Conservation (phyloP, 2,329 filamentous ascomycete genomes). For the Biscogniauxia sp. region DNA sequence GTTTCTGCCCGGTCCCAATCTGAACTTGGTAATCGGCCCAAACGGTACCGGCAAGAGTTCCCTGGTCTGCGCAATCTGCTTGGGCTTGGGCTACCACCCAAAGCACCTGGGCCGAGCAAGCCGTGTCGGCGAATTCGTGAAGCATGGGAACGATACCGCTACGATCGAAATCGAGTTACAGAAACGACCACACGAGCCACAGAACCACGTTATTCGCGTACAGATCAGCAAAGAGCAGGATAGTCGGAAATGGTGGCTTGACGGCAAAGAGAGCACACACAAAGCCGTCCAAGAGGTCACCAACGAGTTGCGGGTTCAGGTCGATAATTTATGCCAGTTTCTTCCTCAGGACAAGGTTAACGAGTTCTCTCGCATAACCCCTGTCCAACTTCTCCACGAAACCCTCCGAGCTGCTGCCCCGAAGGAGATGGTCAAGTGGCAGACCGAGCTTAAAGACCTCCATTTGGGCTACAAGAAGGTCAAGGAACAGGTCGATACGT, state of each 20-base stretch:
- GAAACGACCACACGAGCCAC: conserved; percentile 52
- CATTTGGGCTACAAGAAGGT: conserved; percentile 67
- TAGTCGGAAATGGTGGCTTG: conserved; percentile 73
- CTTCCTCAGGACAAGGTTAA: conserved; percentile 93
- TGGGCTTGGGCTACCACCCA: conserved; percentile 83
- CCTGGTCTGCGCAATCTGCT: conserved; percentile 91
- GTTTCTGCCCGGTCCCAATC: conserved; percentile 83
- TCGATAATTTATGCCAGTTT: conserved; percentile 97
- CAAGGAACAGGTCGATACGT: conserved; percentile 54
- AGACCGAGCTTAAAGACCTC: conserved; percentile 69
- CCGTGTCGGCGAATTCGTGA: conserved; percentile 85
- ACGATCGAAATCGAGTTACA: conserved; percentile 89
- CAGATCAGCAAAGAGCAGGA: conserved; percentile 81
- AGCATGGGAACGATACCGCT: conserved; percentile 76
- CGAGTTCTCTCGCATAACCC: conserved; percentile 82
- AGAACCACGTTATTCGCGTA: conserved; percentile 73
- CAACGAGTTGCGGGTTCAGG: conserved; percentile 78
- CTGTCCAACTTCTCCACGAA: conserved; percentile 77
- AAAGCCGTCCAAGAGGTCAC: conserved; percentile 68
- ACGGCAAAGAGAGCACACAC: conserved; percentile 61
- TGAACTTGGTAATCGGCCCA: conserved; percentile 99
- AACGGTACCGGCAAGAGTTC: conserved; percentile 98
- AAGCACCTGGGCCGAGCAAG: conserved; percentile 82
- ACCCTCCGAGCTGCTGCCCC: conserved; percentile 88
- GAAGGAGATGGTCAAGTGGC: conserved; percentile 74